These are phyloP conservation scores for Rhizopogon rudus DNA, from an alignment of 768 basidiomycete species.

Conservation along the genomic window DNA sequence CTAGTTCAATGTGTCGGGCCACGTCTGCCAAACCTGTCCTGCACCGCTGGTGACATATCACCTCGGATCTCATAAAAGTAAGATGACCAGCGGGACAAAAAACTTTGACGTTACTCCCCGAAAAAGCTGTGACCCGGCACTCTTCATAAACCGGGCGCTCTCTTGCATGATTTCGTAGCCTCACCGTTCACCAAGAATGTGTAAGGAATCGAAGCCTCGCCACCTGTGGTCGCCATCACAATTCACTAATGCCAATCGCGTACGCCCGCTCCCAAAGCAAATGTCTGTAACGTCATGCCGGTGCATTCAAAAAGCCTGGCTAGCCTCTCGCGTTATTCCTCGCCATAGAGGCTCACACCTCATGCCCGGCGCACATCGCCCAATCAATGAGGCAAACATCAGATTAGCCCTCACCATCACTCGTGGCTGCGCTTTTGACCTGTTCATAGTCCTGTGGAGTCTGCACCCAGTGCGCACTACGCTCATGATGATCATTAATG, in stretches of 20 bases:
- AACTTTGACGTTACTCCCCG: constrained; percentile 25
- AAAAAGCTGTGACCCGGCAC: constrained; percentile 25
- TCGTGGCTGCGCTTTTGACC: constrained; percentile 47
- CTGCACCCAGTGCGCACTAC: constrained; percentile 66
- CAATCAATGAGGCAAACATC: constrained; percentile 52
- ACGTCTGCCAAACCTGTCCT: constrained; percentile 28
- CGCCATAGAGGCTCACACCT: constrained; percentile 40
- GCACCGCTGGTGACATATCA: constrained; percentile 21
- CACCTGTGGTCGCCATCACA: constrained; percentile 11
- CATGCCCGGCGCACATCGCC: constrained; percentile 66
- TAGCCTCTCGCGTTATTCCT: constrained; percentile 50
- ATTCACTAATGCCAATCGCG: not conserved
- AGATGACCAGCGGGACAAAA: constrained; percentile 17
- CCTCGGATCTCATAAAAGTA: constrained; percentile 28
- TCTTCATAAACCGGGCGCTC: constrained; percentile 25
- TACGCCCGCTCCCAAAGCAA: not conserved
- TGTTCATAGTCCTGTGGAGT: constrained; percentile 45
- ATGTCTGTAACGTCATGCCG: constrained; percentile 6
- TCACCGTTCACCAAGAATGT: constrained; percentile 17
- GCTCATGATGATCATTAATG: constrained; percentile 67
- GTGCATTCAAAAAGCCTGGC: constrained; percentile 44
- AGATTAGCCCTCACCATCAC: constrained; percentile 53
- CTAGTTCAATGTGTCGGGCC: constrained; percentile 22
- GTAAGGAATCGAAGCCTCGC: constrained; percentile 17
- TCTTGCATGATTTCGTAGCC: constrained; percentile 5